Base-by-base conservation (phyloP, 208 protist genomes). In the Leishmania lainsoni region DNA sequence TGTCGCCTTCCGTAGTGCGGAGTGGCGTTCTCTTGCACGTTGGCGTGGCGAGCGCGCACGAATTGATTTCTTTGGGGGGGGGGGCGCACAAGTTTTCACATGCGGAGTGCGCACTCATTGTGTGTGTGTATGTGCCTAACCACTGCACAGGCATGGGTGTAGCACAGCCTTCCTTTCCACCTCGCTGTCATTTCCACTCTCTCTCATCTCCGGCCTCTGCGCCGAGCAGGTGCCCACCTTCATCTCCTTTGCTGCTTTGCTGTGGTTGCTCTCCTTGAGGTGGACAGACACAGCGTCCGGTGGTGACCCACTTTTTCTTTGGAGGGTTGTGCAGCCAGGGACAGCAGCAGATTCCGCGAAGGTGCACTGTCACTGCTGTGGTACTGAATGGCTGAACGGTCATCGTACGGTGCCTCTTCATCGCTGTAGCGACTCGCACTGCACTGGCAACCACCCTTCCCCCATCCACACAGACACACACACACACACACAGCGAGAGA, bases 151-250 rank as follows among this genome's bases (percentile, higher is more conserved):
- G 42, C 42, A 35, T 51, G 59, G 29, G 32, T 51, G n/a, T 81
- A 10, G 26, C 48, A 61, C 22, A 70, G 87, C 58, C 35, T 54
- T n/a, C 1, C 78, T 54, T 79, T 69, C 63, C 39, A 29, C n/a
- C 70, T 54, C 32, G 54, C 68, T 51, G 71, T 76, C 22, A 71
- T 52, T 45, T 70, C 54, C 45, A 65, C 48, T 78, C 32, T 79
- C 42, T 35, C 66, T 65, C 58, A 22, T 75, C 32, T 4, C 3
- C 17, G 26, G 26, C 29, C 16, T 61, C 3, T 6, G 42, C n/a
- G 8, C 26, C 10, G 26, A 10, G 14, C 71, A 52, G 29, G 29
- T 59, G 35, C 35, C 35, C 35, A 39, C 35, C 70, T 22, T n/a
- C 51, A n/a, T 58, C 52, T 32, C 48, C 20, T 12, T 72, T 75